A percentile compares a stretch with the other conserved stretches of the same genome.
These are phyloP conservation scores for Vigna reflexopilosa DNA, from an alignment of 306 rosid species.

Conservation along the genomic window DNA sequence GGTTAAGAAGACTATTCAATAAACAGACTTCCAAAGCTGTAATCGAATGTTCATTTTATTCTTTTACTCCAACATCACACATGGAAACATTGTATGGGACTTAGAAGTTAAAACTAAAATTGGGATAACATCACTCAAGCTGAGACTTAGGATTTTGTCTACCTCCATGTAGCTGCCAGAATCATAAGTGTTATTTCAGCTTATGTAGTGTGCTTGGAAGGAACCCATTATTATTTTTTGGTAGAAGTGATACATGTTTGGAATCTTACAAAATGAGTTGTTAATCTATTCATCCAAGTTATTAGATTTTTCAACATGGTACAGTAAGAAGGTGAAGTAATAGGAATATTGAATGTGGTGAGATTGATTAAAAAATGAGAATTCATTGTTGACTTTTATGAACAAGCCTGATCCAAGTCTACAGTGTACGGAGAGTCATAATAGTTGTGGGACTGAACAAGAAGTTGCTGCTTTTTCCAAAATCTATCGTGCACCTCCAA, in stretches of 20 bases:
- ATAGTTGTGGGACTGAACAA: not conserved
- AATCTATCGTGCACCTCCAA: not conserved
- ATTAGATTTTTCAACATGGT: not conserved
- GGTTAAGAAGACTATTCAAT: not conserved
- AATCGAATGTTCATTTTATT: not conserved
- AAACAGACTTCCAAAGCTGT: constrained; percentile 8
- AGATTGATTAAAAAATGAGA: not conserved
- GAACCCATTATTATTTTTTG: not conserved
- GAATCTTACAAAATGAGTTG: constrained; percentile 16
- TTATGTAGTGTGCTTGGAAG: not conserved
- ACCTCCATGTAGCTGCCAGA: not conserved
- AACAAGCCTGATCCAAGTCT: not conserved
- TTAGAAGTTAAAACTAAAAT: not conserved
- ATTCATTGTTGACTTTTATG: not conserved
- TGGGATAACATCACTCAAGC: not conserved
- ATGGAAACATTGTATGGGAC: not conserved
- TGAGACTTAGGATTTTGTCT: not conserved
- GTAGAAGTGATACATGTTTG: constrained; percentile 11
- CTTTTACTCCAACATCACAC: constrained; percentile 20
- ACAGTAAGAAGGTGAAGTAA: not conserved
- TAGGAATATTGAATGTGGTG: not conserved
- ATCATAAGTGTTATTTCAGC: not conserved
- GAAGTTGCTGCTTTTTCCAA: not conserved
- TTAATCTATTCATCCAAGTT: constrained; percentile 5
- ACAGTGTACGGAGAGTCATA: not conserved